phyloP scores from a whole-genome alignment of 106 monocot species.

The Dendrobium officinale region DNA sequence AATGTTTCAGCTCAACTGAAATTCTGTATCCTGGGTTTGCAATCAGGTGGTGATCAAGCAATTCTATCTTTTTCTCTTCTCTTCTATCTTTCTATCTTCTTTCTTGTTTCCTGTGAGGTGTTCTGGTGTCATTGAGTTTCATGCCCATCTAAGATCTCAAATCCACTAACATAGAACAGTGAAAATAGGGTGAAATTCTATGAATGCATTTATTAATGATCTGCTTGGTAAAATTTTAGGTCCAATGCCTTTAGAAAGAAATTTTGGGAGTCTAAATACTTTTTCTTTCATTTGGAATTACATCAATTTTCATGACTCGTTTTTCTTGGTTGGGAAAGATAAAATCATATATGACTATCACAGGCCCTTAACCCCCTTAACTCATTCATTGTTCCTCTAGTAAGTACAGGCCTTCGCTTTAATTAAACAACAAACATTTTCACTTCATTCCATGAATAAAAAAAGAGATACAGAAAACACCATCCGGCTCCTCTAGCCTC shows the following conservation, averaged over 20 bases:
- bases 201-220: no score
- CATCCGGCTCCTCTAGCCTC: background rate
- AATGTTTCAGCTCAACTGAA: no score
- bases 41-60: no score
- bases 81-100: no score
- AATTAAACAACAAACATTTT: background rate
- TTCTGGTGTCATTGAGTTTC: background rate
- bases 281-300: background rate
- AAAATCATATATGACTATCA: background rate
- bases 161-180: background rate
- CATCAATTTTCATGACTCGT: background rate
- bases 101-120: no score
- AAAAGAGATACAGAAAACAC: background rate
- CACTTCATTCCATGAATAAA: background rate
- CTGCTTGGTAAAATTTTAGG: background rate
- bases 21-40: no score
- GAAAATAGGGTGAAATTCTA: no score
- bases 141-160: background rate
- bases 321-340: background rate
- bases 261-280: background rate
- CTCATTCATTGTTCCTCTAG: background rate
- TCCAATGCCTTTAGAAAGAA: background rate
- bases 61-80: no score
- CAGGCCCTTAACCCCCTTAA: background rate
- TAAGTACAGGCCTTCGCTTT: background rate